These are phyloP conservation scores for Parachaetomium inaequale DNA, from an alignment of 495 filamentous ascomycete species.

Conservation along the genomic window DNA sequence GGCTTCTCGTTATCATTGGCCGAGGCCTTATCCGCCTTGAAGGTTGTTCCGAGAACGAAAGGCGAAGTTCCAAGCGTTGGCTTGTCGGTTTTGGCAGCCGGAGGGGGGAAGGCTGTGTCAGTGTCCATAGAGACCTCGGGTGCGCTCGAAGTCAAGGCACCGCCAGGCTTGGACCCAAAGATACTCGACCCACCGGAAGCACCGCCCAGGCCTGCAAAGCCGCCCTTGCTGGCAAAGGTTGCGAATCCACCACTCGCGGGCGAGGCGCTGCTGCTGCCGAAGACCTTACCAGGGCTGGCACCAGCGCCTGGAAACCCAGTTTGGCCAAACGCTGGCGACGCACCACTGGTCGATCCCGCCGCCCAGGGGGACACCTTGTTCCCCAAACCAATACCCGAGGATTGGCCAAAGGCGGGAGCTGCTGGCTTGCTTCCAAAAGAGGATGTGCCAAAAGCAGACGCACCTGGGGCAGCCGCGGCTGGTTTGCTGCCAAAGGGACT, in stretches of 20 bases:
- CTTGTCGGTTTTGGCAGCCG: slow-evolving; percentile 32
- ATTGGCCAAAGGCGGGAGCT: slow-evolving; percentile 52
- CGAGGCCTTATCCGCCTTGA: slow-evolving; percentile 65
- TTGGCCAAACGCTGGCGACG: slow-evolving; percentile 42
- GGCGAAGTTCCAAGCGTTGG: slow-evolving; percentile 55
- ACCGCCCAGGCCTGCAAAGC: slow-evolving; percentile 50
- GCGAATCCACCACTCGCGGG: slow-evolving; percentile 51
- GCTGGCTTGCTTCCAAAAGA: slow-evolving; percentile 38
- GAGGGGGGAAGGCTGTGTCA: slow-evolving; percentile 40
- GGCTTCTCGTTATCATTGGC: slow-evolving; percentile 59
- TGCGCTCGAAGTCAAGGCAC: slow-evolving; percentile 38
- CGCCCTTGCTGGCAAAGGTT: slow-evolving; percentile 55
- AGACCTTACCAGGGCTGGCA: slow-evolving; percentile 26
- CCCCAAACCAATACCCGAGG: slow-evolving; percentile 36
- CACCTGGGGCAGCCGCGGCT: slow-evolving; percentile 18
- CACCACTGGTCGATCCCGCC: slow-evolving; percentile 27
- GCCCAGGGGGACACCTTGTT: slow-evolving; percentile 43
- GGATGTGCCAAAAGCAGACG: slow-evolving; percentile 35
- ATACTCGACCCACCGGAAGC: slow-evolving; percentile 40
- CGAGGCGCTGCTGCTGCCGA: slow-evolving; percentile 33
- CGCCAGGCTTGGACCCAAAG: slow-evolving; percentile 48
- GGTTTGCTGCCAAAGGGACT: slow-evolving; percentile 40
- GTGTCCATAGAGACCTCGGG: slow-evolving; percentile 43
- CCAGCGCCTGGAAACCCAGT: slow-evolving; percentile 30
- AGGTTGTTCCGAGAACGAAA: slow-evolving; percentile 75